Evolutionary conservation across 2,329 filamentous ascomycete genomes (phyloP).

Genomic region (Lecanosticta acicola): DNA sequence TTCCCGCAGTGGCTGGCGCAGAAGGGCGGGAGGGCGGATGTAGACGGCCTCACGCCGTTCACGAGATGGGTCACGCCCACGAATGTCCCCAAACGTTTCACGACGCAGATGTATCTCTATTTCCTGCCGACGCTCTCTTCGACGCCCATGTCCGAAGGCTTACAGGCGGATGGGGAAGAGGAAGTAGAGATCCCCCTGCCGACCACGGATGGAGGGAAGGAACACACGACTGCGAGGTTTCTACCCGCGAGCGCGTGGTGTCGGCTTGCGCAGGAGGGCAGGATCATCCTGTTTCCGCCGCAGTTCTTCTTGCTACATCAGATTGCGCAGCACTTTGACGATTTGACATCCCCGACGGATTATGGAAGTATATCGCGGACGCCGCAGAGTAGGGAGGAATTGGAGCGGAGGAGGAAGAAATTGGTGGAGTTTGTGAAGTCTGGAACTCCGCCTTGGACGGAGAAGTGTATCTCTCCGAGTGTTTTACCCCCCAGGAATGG

Average conservation of each 20-base stretch:
- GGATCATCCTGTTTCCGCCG: slow-evolving; percentile 83
- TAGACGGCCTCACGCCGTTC: slow-evolving; percentile 68
- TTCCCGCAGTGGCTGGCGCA: slow-evolving; percentile 62
- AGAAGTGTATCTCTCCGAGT: slow-evolving; percentile 41
- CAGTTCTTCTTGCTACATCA: slow-evolving; percentile 70
- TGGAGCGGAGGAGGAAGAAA: slow-evolving; percentile 47
- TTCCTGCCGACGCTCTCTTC: slow-evolving; percentile 57
- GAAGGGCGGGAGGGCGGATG: slow-evolving; percentile 59
- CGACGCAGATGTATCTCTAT: slow-evolving; percentile 96
- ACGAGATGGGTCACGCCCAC: slow-evolving; percentile 86
- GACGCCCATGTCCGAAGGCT: slow-evolving; percentile 27
- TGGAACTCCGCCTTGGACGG: slow-evolving; percentile 38
- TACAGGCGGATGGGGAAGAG: slow-evolving; percentile 24
- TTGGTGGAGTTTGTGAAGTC: slow-evolving; percentile 51
- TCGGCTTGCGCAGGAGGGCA: slow-evolving; percentile 52
- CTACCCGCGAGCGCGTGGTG: slow-evolving; percentile 67
- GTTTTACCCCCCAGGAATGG: slow-evolving; percentile 33
- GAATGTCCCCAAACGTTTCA: slow-evolving; percentile 69
- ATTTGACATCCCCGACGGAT: slow-evolving; percentile 25
- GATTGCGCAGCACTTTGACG: slow-evolving; percentile 30
- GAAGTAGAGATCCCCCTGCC: slow-evolving; percentile 62
- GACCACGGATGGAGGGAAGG: slow-evolving; percentile 63
- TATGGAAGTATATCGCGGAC: slow-evolving; percentile 27
- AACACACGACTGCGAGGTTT: slow-evolving; percentile 73
- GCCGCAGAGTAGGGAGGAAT: slow-evolving; percentile 29